phyloP scores from a whole-genome alignment of 2,329 filamentous ascomycete species.

The Aspergillus hiratsukae region DNA sequence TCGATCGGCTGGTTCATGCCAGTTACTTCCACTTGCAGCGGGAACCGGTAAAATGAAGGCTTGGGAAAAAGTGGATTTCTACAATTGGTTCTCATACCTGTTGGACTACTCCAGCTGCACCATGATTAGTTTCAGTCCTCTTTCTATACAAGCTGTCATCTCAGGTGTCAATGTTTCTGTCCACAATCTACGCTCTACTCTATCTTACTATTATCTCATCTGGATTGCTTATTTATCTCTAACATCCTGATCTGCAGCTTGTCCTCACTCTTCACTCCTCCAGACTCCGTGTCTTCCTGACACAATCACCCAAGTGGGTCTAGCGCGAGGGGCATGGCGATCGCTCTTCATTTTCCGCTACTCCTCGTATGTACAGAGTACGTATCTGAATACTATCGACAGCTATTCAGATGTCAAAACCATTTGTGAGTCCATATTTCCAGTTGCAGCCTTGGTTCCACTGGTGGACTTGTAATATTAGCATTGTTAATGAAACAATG shows the following conservation, averaged over 20 bases:
- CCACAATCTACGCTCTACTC: no score
- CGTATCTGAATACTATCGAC: no score
- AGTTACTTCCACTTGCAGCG: not conserved
- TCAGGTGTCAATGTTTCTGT: no score
- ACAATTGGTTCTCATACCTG: not conserved
- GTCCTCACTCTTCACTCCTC: slow-evolving; percentile 7
- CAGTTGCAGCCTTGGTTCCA: not conserved
- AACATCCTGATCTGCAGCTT: no score
- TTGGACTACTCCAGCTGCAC: not conserved
- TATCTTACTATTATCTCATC: no score
- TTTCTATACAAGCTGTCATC: no score
- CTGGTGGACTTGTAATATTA: not conserved
- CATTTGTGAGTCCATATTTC: not conserved
- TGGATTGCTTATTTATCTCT: no score
- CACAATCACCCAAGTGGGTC: slow-evolving; percentile 22
- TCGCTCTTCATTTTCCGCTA: slow-evolving; percentile 4
- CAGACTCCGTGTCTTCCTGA: slow-evolving; percentile 16
- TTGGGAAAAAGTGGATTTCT: not conserved
- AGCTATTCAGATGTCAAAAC: not conserved
- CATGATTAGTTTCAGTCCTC: no score
- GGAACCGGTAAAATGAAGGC: slow-evolving; percentile 13
- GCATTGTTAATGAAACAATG: not conserved
- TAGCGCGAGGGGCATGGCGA: slow-evolving; percentile 16
- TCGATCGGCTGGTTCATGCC: slow-evolving; percentile 2
- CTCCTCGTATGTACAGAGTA: no score